Evolutionary conservation across 768 basidiomycete species (phyloP).

Genomic region (Suillus bovinus): DNA sequence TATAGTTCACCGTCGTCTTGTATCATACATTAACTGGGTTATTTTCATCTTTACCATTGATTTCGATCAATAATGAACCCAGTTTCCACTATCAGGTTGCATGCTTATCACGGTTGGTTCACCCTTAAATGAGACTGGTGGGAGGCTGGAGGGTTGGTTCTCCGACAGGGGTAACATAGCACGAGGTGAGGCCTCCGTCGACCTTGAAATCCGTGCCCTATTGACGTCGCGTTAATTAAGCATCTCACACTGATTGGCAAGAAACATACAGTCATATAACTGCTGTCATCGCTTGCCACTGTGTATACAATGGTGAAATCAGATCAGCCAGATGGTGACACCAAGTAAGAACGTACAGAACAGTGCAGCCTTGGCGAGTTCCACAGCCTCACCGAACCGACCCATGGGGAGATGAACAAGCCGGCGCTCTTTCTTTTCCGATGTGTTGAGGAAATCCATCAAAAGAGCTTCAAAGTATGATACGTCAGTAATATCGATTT

Average conservation of each 20-base stretch:
- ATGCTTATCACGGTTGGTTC: background rate
- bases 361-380: constrained; percentile 88
- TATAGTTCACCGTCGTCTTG: background rate
- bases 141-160: constrained; percentile 75
- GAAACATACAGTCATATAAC: constrained; percentile 84
- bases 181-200: constrained; percentile 89
- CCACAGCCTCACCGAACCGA: constrained; percentile 95
- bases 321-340: constrained; percentile 12
- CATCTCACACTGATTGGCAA: constrained; percentile 3
- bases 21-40: background rate
- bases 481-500: background rate
- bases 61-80: background rate
- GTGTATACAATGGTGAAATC: constrained; percentile 10
- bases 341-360: constrained; percentile 70
- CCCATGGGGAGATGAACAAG: constrained; percentile 94
- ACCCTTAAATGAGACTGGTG: constrained; percentile 49
- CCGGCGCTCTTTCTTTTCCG: constrained; percentile 91
- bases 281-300: constrained; percentile 95
- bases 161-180: constrained; percentile 90
- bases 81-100: background rate
- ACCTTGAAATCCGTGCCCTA: constrained; percentile 94
- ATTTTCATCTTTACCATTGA: background rate
- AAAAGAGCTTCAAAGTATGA: constrained; percentile 66
- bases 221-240: constrained; percentile 12
- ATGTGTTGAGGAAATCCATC: constrained; percentile 97